Evolutionary conservation across 225 moss, liverwort and hornwort genomes (phyloP).

Genomic region (Polytrichum formosum): DNA sequence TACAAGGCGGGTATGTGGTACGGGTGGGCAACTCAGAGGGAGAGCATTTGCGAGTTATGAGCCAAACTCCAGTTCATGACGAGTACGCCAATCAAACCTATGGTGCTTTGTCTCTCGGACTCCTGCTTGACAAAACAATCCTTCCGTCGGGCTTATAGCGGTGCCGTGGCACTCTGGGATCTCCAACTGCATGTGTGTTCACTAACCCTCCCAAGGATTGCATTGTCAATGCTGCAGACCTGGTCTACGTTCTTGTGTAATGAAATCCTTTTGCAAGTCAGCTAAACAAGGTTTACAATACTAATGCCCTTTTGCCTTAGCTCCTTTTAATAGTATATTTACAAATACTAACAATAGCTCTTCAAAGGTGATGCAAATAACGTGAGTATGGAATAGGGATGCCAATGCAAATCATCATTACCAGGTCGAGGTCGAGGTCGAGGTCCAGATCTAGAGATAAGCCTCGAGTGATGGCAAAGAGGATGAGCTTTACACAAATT

Average conservation of each 20-base stretch:
- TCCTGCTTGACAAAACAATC: constrained; percentile 52
- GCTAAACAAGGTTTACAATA: too few relatives aligned
- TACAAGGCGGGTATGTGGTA: constrained; percentile 54
- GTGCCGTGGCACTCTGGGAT: constrained; percentile 49
- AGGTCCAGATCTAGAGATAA: too few relatives aligned
- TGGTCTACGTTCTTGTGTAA: constrained; percentile 55
- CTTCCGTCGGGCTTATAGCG: constrained; percentile 77
- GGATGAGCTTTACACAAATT: too few relatives aligned
- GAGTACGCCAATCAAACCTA: constrained; percentile 51
- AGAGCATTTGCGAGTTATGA: constrained; percentile 41
- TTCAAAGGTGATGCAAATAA: too few relatives aligned
- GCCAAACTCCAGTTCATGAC: constrained; percentile 48
- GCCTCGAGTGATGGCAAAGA: too few relatives aligned
- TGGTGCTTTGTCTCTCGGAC: constrained; percentile 51
- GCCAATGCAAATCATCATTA: too few relatives aligned
- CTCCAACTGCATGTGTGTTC: constrained; percentile 80
- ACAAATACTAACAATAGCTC: too few relatives aligned
- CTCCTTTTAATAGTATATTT: too few relatives aligned
- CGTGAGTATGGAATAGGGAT: too few relatives aligned
- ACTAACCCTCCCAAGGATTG: constrained; percentile 65
- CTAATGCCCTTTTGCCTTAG: too few relatives aligned
- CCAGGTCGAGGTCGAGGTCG: too few relatives aligned
- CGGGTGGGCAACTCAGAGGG: constrained; percentile 17
- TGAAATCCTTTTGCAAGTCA: too few relatives aligned
- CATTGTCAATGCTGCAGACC: constrained; percentile 55